Evolutionary conservation across 192 early-diverging fungal species (phyloP).

Genomic region (Umbelopsis sp.): DNA sequence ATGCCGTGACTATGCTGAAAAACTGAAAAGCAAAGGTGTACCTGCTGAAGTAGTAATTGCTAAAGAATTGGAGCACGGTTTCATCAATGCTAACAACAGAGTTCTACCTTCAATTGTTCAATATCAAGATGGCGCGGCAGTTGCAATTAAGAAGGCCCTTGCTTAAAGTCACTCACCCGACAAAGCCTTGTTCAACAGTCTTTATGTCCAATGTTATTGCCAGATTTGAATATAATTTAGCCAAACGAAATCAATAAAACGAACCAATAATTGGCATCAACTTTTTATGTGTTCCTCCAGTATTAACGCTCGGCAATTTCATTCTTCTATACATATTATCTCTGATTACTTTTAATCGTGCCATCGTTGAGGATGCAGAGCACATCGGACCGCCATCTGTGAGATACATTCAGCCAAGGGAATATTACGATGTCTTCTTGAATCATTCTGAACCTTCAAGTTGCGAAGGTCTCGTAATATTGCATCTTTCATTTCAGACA

Average conservation of each 20-base stretch:
- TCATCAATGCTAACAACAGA: not conserved
- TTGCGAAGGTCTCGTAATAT: slow-evolving; percentile 4
- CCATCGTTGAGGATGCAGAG: not conserved
- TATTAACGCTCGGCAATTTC: no score
- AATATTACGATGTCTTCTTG: not conserved
- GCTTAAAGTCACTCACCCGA: no score
- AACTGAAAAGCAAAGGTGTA: not conserved
- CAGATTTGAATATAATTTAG: no score
- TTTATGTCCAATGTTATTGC: no score
- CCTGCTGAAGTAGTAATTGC: not conserved
- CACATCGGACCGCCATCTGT: slow-evolving; percentile 8
- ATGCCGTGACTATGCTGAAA: not conserved
- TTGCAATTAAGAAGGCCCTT: not conserved
- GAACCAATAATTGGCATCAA: no score
- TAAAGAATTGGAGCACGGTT: not conserved
- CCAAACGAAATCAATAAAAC: no score
- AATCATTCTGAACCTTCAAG: slow-evolving; percentile 1
- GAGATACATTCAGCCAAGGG: slow-evolving; percentile 3
- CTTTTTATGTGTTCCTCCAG: no score
- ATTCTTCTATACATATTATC: slow-evolving; percentile 6
- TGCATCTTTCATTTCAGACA: not conserved
- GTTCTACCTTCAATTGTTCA: not conserved
- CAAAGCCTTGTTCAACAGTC: no score
- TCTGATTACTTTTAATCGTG: not conserved
- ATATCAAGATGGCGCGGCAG: not conserved